These are phyloP conservation scores for Huntiella bhutanensis DNA, from an alignment of 2,329 filamentous ascomycete species.

Conservation along the genomic window DNA sequence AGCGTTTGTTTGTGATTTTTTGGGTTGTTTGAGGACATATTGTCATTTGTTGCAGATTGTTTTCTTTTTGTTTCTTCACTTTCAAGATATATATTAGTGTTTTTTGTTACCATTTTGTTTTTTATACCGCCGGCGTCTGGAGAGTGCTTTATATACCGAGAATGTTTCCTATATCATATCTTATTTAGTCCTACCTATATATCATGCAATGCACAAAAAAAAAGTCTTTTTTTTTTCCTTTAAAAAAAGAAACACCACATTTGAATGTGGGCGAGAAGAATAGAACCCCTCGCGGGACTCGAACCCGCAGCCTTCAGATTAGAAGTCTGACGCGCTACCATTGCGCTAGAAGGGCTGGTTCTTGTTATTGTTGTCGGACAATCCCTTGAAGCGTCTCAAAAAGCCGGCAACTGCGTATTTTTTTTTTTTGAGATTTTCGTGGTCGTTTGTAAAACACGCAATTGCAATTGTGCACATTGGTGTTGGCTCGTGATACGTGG, in stretches of 20 bases:
- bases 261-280: not conserved
- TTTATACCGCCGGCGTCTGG: not conserved
- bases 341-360: conserved; percentile 10
- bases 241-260: not conserved
- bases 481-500: too few relatives aligned
- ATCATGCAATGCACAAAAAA: not conserved
- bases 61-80: conserved; percentile 14
- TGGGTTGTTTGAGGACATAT: not conserved
- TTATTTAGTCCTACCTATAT: not conserved
- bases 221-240: not conserved
- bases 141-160: too few relatives aligned
- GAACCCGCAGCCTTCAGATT: conserved; percentile 12
- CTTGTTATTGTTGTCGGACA: not conserved
- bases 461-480: too few relatives aligned
- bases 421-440: too few relatives aligned
- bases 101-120: conserved; percentile 14
- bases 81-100: conserved; percentile 9
- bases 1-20: conserved; percentile 6
- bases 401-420: too few relatives aligned
- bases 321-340: conserved; percentile 12
- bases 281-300: conserved; percentile 11
- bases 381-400: not conserved
- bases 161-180: not conserved
- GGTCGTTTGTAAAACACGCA: too few relatives aligned
- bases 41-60: not conserved